These are phyloP conservation scores for Pichia cephalocereana DNA, from an alignment of 805 yeast genomes.

Conservation along the genomic window DNA sequence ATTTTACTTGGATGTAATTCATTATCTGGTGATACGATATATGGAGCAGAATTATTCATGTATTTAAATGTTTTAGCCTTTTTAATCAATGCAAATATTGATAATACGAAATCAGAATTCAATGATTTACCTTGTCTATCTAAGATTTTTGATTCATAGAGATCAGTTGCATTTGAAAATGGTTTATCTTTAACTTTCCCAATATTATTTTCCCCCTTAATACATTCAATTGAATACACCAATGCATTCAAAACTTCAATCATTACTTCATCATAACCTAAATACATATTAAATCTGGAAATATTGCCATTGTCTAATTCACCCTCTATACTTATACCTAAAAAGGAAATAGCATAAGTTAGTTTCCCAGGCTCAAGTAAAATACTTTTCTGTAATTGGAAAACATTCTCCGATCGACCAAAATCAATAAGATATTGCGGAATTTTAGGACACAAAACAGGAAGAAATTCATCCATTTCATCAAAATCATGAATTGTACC, in stretches of 20 bases:
- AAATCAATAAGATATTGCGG: constrained; percentile 4
- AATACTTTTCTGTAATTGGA: background rate
- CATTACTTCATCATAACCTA: constrained; percentile 28
- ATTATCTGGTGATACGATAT: constrained; percentile 20
- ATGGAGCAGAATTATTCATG: constrained; percentile 24
- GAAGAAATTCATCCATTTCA: constrained; percentile 35
- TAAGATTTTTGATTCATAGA: constrained; percentile 3
- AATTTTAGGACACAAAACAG: constrained; percentile 13
- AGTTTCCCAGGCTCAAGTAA: constrained; percentile 8
- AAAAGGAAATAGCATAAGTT: constrained; percentile 17
- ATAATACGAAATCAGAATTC: constrained; percentile 11
- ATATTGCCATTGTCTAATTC: constrained; percentile 5
- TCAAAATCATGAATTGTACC: constrained; percentile 47
- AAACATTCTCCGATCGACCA: background rate
- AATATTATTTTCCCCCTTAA: constrained; percentile 7
- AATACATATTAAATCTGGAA: constrained; percentile 20
- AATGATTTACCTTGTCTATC: constrained; percentile 11
- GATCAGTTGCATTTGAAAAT: background rate
- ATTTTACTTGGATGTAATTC: constrained; percentile 25
- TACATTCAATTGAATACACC: constrained; percentile 22
- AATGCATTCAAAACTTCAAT: constrained; percentile 26
- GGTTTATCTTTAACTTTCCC: background rate
- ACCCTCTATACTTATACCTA: constrained; percentile 25
- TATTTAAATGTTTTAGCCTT: constrained; percentile 22
- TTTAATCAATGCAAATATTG: constrained; percentile 12